Conservation (phyloP, 2,329 filamentous ascomycete species). For the Botrytis sinoallii region DNA sequence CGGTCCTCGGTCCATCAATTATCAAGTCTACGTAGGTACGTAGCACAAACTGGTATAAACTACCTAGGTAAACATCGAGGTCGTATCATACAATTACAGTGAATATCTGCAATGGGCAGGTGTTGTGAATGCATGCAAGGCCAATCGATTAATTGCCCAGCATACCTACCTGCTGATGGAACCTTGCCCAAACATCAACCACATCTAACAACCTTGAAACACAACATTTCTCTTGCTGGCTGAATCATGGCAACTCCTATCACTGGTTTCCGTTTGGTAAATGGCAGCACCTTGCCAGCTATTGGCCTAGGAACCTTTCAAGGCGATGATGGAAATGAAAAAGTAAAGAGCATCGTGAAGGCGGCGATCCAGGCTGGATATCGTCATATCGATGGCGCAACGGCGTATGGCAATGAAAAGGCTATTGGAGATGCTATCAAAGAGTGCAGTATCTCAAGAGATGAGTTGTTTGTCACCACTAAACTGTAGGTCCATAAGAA, state of each 20-base stretch:
- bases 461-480: slow-evolving; percentile 40
- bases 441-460: slow-evolving; percentile 39
- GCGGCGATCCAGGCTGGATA: slow-evolving; percentile 5
- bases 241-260: not conserved
- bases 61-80: too few relatives aligned
- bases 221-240: not conserved
- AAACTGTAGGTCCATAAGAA: not conserved
- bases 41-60: not conserved
- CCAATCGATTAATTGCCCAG: not conserved
- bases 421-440: slow-evolving; percentile 41
- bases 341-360: not conserved
- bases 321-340: not conserved
- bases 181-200: not conserved
- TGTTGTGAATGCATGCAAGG: not conserved
- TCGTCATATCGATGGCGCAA: slow-evolving; percentile 11
- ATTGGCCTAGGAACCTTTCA: slow-evolving; percentile 11
- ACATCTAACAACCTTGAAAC: not conserved
- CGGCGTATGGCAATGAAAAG: slow-evolving; percentile 9
- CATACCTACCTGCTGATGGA: not conserved
- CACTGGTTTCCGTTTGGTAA: not conserved
- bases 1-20: not conserved
- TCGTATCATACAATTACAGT: not conserved
- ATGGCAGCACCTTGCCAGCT: not conserved
- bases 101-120: not conserved
- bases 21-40: too few relatives aligned